These are phyloP conservation scores for Pichia paraexigua DNA, from an alignment of 805 yeast species.

Conservation along the genomic window DNA sequence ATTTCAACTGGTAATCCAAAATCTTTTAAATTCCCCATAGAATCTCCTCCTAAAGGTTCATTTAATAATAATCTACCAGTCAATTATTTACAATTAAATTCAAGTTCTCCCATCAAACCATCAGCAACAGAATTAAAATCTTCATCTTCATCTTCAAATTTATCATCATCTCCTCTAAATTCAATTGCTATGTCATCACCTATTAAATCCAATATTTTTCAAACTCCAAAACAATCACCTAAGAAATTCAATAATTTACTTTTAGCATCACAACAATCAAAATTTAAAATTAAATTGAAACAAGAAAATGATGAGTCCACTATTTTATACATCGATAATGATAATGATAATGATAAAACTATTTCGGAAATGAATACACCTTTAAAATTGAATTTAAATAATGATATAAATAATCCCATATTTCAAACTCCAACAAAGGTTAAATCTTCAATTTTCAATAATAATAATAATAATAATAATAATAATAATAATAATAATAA, in stretches of 20 bases:
- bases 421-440: slow-evolving; percentile 25
- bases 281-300: background rate
- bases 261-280: slow-evolving; percentile 1
- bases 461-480: slow-evolving; percentile 21
- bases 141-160: slow-evolving; percentile 5
- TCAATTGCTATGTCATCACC: slow-evolving; percentile 19
- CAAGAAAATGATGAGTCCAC: slow-evolving; percentile 1
- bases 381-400: slow-evolving; percentile 22
- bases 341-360: slow-evolving; percentile 10
- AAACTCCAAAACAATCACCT: slow-evolving; percentile 20
- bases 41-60: slow-evolving; percentile 25
- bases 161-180: slow-evolving; percentile 8
- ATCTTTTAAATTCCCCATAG: slow-evolving; percentile 49
- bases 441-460: slow-evolving; percentile 21
- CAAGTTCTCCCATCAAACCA: slow-evolving; percentile 2
- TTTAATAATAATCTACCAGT: background rate
- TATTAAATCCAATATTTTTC: slow-evolving; percentile 22
- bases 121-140: too few relatives aligned
- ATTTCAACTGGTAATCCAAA: slow-evolving; percentile 38
- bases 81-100: background rate
- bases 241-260: slow-evolving; percentile 4
- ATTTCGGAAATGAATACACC: slow-evolving; percentile 19
- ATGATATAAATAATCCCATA: slow-evolving; percentile 11
- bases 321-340: slow-evolving; percentile 4
- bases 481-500: slow-evolving; percentile 21